These are phyloP conservation scores for Blastobotrys chiropterorum DNA, from an alignment of 805 yeast genomes.

Conservation along the genomic window DNA sequence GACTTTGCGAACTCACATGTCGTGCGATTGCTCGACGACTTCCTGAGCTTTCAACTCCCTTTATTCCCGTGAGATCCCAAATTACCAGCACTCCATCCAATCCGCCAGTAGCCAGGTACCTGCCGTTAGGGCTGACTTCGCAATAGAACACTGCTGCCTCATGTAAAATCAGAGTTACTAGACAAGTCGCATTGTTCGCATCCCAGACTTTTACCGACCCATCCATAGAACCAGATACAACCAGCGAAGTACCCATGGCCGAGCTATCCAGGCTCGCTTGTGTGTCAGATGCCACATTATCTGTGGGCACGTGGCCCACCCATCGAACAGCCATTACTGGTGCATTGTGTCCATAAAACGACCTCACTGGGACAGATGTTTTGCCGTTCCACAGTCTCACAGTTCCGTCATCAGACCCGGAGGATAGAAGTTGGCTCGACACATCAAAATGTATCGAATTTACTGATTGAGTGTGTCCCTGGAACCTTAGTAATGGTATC, in stretches of 20 bases:
- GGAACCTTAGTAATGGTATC: constrained; percentile 43
- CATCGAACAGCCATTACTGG: constrained; percentile 23
- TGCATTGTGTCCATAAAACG: constrained; percentile 21
- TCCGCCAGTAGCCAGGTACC: constrained; percentile 57
- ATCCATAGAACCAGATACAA: constrained; percentile 61
- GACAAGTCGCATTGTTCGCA: constrained; percentile 31
- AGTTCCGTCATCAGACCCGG: constrained; percentile 71
- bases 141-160: constrained; percentile 48
- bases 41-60: neutral
- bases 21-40: constrained; percentile 4
- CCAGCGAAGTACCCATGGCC: constrained; percentile 13
- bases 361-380: constrained; percentile 24
- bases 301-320: constrained; percentile 8
- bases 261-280: constrained; percentile 11
- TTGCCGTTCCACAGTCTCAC: constrained; percentile 76
- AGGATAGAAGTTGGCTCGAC: constrained; percentile 50
- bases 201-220: constrained; percentile 69
- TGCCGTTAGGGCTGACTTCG: constrained; percentile 43
- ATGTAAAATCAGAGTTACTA: constrained; percentile 35
- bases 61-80: constrained; percentile 20
- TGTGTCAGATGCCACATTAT: constrained; percentile 3
- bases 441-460: constrained; percentile 50
- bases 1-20: neutral
- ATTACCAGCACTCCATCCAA: constrained; percentile 48
- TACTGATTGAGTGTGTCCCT: constrained; percentile 62